phyloP scores from a whole-genome alignment of 1,284 basidiomycete species.

The Cronartium ribicola region DNA sequence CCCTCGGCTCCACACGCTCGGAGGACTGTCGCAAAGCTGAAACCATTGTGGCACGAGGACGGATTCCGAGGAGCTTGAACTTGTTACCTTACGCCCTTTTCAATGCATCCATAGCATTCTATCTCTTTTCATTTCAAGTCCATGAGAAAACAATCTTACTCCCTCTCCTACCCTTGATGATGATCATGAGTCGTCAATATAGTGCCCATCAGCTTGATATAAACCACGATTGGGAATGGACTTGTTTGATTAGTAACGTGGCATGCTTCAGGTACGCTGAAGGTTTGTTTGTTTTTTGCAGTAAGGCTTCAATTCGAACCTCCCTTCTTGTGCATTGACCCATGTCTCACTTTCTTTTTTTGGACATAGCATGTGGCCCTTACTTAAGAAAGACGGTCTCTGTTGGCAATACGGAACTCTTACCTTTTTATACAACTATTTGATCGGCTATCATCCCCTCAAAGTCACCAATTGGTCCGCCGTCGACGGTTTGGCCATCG shows the following conservation, averaged over 20 bases:
- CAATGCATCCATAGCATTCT: conserved; percentile 68
- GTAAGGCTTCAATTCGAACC: conserved; percentile 9
- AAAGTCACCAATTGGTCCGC: conserved; percentile 55
- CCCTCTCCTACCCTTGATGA: conserved; percentile 74
- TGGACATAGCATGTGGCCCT: conserved; percentile 75
- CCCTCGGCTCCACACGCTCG: conserved; percentile 52
- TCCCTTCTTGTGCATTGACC: neutral
- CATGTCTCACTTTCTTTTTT: conserved; percentile 1
- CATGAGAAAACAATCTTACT: conserved; percentile 91
- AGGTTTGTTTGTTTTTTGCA: conserved; percentile 1
- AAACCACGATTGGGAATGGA: conserved; percentile 47
- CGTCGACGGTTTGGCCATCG: conserved; percentile 62
- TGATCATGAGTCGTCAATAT: conserved; percentile 63
- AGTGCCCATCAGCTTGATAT: conserved; percentile 49
- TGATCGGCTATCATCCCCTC: conserved; percentile 62
- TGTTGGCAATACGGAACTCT: conserved; percentile 66
- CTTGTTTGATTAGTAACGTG: conserved; percentile 72
- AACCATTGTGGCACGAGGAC: neutral
- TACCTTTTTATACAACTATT: conserved; percentile 70
- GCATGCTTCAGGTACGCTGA: conserved; percentile 72
- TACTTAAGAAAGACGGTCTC: conserved; percentile 75
- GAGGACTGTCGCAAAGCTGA: conserved; percentile 45
- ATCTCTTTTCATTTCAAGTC: conserved; percentile 91
- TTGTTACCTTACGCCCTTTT: conserved; percentile 67
- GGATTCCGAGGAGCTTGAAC: conserved; percentile 58